Evolutionary conservation across 768 basidiomycete genomes (phyloP).

Genomic region (Xerocomellus chrysenteron): DNA sequence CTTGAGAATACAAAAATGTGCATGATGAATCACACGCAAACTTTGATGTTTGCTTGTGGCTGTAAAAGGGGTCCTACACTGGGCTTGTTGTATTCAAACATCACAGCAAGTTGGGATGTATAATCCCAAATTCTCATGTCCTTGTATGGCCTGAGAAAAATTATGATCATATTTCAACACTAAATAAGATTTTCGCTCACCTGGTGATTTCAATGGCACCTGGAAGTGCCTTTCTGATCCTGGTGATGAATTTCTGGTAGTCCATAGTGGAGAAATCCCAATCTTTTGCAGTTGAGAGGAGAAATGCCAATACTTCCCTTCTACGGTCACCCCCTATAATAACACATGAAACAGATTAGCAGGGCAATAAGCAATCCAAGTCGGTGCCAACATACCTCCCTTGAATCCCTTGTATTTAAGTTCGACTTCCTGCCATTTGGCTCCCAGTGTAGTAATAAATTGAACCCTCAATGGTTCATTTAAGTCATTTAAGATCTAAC

Average conservation of each 20-base stretch:
- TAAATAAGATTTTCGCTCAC: constrained; percentile 15
- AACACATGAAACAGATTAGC: neutral
- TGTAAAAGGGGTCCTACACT: too few relatives aligned
- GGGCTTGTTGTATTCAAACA: constrained; percentile 11
- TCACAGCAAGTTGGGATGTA: neutral
- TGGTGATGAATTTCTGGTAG: constrained; percentile 22
- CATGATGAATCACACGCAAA: too few relatives aligned
- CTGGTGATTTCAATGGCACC: neutral
- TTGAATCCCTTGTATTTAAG: constrained; percentile 19
- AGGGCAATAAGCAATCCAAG: neutral
- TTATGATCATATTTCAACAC: neutral
- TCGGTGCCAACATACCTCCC: constrained; percentile 21
- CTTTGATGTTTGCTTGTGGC: too few relatives aligned
- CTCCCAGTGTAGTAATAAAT: constrained; percentile 7
- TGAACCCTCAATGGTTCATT: constrained; percentile 15
- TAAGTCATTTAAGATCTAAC: constrained; percentile 24
- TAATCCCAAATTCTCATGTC: constrained; percentile 21
- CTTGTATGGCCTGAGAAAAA: constrained; percentile 13
- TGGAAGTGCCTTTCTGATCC: constrained; percentile 4
- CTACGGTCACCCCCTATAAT: constrained; percentile 17
- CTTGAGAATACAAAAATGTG: too few relatives aligned
- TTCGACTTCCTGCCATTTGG: constrained; percentile 10
- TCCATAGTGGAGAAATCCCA: constrained; percentile 16
- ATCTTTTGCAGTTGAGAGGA: constrained; percentile 20
- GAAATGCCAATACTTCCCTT: constrained; percentile 13